Evolutionary conservation across 164 flowering plant genomes (phyloP), one percentile per base, ranked within the genome.

Genomic region (Macadamia tetraphylla): DNA sequence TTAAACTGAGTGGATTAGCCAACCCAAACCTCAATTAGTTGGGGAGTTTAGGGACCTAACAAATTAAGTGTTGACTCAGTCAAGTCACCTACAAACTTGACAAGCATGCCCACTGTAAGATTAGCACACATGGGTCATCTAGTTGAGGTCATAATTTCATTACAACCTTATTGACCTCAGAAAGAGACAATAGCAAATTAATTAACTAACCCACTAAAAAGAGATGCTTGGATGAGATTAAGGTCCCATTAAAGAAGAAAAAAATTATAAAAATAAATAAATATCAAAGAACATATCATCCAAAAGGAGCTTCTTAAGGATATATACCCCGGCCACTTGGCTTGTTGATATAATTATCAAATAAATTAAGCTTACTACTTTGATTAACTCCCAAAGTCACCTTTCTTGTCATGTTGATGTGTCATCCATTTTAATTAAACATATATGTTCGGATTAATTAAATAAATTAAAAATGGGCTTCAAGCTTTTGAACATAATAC

Each of bases 401-500:
- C 9, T 9, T 8, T 46, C 51, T 46, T 1, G 51, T 66, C 69
- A 66, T 56, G 51, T 57, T 23, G 32, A 66, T 18, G 68, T 66
- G 68, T 66, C 57, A 1, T 40, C 9, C 11, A 9, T 3, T 35
- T 17, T 49, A 29, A 40, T 66, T 40, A 35, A 46, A 46, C 40
- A 11, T 1, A 3, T 4, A 46, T 8, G 9, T 46, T 46, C 56
- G 23, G 3, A 3, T 58, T 23, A 57, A 56, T 23, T 6, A 57
- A 67, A 1, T 29, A 67, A 57, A 40, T 67, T 0, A 7, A 29
- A 42, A 35, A 35, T 35, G 35, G 53, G 53, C 23, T 23, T 23
- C 0, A 23, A 23, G 23, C 23, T 23, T 23, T 67, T 42, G 51
- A 67, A 67, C 69, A 67, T 58, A 67, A 57, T 67, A 43, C 69